Evolutionary conservation across 2,329 filamentous ascomycete genomes (phyloP).

Genomic region (Stachybotrys elegans): DNA sequence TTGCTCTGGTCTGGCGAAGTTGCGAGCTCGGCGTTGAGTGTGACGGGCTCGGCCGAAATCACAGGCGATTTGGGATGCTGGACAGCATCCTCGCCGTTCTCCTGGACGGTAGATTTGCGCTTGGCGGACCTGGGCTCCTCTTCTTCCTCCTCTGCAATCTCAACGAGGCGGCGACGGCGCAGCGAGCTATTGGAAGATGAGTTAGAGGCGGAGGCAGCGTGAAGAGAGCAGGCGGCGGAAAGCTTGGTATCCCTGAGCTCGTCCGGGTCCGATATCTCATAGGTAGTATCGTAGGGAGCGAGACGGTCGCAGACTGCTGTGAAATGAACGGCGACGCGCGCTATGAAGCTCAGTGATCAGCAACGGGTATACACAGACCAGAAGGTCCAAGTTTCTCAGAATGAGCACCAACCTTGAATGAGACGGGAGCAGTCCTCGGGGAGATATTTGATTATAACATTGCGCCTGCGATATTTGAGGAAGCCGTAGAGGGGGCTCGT

Average conservation of each 20-base stretch:
- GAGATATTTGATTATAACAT: constrained; percentile 87
- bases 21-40: constrained; percentile 48
- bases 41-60: constrained; percentile 31
- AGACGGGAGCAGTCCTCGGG: constrained; percentile 87
- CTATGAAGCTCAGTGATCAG: too few species aligned
- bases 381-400: constrained; percentile 6
- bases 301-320: constrained; percentile 66
- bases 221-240: constrained; percentile 81
- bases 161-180: constrained; percentile 71
- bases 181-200: constrained; percentile 81
- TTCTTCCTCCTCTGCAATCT: constrained; percentile 91
- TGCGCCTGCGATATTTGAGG: constrained; percentile 81
- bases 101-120: constrained; percentile 50
- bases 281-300: constrained; percentile 79
- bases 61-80: constrained; percentile 23
- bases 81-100: constrained; percentile 27
- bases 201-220: constrained; percentile 80
- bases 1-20: constrained; percentile 43
- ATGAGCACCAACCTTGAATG: constrained; percentile 72
- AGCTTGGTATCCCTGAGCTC: constrained; percentile 85
- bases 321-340: constrained; percentile 73
- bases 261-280: constrained; percentile 68
- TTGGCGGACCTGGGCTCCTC: constrained; percentile 61
- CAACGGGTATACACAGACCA: constrained; percentile 6
- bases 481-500: constrained; percentile 88